Percentiles rank a stretch among this genome's conserved stretches.
Conservation (phyloP, 2,329 filamentous ascomycete genomes). For the Periconia macrospinosa region DNA sequence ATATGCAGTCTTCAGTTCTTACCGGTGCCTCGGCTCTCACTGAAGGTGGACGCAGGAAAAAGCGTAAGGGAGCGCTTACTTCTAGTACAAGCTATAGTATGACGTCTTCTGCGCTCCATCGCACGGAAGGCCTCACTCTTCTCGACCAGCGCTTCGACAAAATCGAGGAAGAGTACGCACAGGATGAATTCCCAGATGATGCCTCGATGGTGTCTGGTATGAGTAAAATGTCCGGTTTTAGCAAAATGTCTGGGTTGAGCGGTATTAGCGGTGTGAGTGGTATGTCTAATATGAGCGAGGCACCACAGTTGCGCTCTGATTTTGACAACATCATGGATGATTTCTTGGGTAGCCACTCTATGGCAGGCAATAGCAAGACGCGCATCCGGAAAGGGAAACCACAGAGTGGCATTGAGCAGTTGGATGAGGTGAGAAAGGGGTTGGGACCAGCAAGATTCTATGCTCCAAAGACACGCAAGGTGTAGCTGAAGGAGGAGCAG, state of each 20-base stretch:
- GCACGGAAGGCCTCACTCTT: constrained; percentile 83
- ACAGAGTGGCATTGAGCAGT: constrained; percentile 79
- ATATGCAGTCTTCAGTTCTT: constrained; percentile 69
- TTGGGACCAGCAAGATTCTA: constrained; percentile 73
- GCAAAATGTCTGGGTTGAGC: constrained; percentile 36
- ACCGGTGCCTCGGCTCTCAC: constrained; percentile 71
- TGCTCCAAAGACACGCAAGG: constrained; percentile 19
- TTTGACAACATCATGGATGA: constrained; percentile 93
- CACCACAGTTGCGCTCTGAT: constrained; percentile 67
- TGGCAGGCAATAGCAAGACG: constrained; percentile 70
- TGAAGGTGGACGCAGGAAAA: constrained; percentile 77
- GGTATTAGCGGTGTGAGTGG: constrained; percentile 35
- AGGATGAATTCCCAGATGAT: constrained; percentile 46
- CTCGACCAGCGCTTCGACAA: constrained; percentile 90
- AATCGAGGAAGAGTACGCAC: constrained; percentile 79
- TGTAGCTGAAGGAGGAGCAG: constrained; percentile 5
- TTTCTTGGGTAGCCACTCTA: constrained; percentile 76
- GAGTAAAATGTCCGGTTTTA: constrained; percentile 55
- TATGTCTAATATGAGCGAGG: constrained; percentile 41
- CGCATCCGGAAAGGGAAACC: constrained; percentile 78
- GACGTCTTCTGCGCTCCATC: constrained; percentile 83
- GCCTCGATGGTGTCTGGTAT: constrained; percentile 51
- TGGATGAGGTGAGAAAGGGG: constrained; percentile 84
- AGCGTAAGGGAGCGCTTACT: constrained; percentile 91
- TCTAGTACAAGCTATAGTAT: constrained; percentile 87